Conservation (phyloP, 192 early-diverging fungal genomes). For the Coemansia sp. region DNA sequence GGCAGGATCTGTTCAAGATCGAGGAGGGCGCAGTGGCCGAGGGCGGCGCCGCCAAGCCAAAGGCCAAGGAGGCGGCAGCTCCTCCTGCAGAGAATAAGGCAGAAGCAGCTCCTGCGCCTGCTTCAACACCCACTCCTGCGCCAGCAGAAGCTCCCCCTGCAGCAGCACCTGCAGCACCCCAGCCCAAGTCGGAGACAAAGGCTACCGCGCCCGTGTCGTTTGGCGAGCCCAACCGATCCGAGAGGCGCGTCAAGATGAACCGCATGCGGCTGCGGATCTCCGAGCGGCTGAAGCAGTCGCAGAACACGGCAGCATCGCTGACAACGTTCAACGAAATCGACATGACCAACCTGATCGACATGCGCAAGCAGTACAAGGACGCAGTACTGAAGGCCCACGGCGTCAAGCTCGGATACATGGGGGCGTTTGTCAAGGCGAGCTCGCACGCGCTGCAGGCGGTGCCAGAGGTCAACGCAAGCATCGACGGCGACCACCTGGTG, state of each 20-base stretch:
- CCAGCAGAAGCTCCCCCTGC: constrained; percentile 1
- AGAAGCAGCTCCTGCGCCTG: constrained; percentile 45
- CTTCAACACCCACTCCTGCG: constrained; percentile 44
- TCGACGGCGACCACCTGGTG: constrained; percentile 89
- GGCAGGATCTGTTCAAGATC: constrained; percentile 91
- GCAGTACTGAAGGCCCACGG: constrained; percentile 90
- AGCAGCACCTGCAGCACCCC: constrained; percentile 23
- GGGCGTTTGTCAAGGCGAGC: constrained; percentile 93
- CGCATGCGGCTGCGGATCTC: constrained; percentile 96
- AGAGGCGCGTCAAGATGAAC: constrained; percentile 89
- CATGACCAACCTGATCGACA: constrained; percentile 92
- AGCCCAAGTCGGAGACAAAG: constrained; percentile 20
- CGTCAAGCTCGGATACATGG: constrained; percentile 98
- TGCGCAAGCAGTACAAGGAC: constrained; percentile 95
- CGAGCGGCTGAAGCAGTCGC: constrained; percentile 94
- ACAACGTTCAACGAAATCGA: constrained; percentile 99
- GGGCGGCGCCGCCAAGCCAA: constrained; percentile 52
- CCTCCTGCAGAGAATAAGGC: constrained; percentile 6
- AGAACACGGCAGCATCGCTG: constrained; percentile 93
- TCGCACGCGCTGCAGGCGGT: constrained; percentile 84
- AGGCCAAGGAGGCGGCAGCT: constrained; percentile 27
- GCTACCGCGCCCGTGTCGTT: constrained; percentile 21
- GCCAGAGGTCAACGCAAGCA: constrained; percentile 92
- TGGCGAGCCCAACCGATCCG: constrained; percentile 35
- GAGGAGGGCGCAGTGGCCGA: constrained; percentile 62